A percentile compares a stretch with the other conserved stretches of the same genome.
Conservation (phyloP, 768 basidiomycete genomes). For the Glaciozyma antarctica region DNA sequence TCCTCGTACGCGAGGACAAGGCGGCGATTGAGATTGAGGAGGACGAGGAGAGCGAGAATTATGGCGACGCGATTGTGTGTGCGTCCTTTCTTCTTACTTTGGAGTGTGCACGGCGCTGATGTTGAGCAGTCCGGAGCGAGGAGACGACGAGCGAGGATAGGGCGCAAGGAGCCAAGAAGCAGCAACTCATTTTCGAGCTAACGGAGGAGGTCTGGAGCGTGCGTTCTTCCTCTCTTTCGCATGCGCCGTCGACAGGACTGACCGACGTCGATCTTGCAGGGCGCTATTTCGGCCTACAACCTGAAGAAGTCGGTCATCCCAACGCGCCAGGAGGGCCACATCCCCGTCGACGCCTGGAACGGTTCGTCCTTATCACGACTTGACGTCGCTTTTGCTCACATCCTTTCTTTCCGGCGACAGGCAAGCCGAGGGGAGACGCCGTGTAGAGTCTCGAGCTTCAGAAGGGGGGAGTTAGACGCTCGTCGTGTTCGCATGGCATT, state of each 20-base stretch:
- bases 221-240: slow-evolving; percentile 26
- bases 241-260: background rate
- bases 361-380: background rate
- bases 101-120: background rate
- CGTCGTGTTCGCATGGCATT: too few relatives aligned
- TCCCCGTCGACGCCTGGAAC: background rate
- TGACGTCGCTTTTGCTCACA: too few relatives aligned
- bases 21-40: slow-evolving; percentile 49
- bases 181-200: slow-evolving; percentile 83
- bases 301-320: slow-evolving; percentile 70
- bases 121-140: background rate
- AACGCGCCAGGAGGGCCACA: slow-evolving; percentile 47
- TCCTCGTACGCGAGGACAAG: slow-evolving; percentile 46
- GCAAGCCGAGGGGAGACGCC: too few relatives aligned
- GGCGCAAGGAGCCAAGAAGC: slow-evolving; percentile 52
- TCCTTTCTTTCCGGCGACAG: too few relatives aligned
- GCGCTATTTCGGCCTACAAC: slow-evolving; percentile 75
- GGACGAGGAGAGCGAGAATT: slow-evolving; percentile 37
- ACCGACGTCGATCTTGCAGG: slow-evolving; percentile 44
- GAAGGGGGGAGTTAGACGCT: too few relatives aligned
- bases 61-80: slow-evolving; percentile 27
- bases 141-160: background rate
- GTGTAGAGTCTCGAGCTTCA: too few relatives aligned
- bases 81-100: background rate
- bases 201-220: slow-evolving; percentile 86